Conservation (phyloP, 352 stramenopile genomes). For the Globisporangium spiculum region DNA sequence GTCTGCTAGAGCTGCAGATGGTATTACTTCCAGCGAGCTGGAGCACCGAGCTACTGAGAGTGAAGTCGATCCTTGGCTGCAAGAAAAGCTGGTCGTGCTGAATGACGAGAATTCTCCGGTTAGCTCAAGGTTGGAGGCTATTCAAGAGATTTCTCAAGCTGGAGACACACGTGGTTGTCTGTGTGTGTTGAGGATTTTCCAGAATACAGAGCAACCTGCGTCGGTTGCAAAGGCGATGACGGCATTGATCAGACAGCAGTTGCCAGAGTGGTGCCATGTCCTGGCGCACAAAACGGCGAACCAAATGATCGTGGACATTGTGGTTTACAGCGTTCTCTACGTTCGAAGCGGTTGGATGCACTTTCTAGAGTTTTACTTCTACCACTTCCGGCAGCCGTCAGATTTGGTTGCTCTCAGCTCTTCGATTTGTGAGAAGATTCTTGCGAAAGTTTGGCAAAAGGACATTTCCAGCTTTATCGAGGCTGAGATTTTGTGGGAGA, state of each 20-base stretch:
- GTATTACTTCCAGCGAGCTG: neutral
- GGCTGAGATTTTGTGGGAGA: conserved; percentile 62
- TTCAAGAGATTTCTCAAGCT: conserved; percentile 45
- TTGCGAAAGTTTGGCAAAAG: conserved; percentile 28
- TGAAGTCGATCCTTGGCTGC: conserved; percentile 24
- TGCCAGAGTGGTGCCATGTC: conserved; percentile 40
- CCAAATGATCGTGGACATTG: conserved; percentile 61
- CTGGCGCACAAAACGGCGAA: conserved; percentile 52
- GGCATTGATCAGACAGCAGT: conserved; percentile 39
- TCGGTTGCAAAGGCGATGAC: conserved; percentile 52
- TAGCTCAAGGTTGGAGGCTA: conserved; percentile 49
- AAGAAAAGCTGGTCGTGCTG: conserved; percentile 52
- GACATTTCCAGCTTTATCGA: conserved; percentile 24
- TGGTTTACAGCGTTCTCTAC: conserved; percentile 66
- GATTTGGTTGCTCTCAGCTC: conserved; percentile 41
- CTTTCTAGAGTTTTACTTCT: conserved; percentile 79
- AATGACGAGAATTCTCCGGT: conserved; percentile 44
- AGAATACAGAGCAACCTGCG: conserved; percentile 36
- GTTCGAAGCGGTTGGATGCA: conserved; percentile 82
- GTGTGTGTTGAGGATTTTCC: conserved; percentile 56
- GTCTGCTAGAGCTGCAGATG: conserved; percentile 20
- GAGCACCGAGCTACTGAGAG: neutral
- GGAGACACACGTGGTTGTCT: conserved; percentile 46
- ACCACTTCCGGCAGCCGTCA: conserved; percentile 34
- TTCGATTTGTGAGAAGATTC: conserved; percentile 40